Conservation (phyloP, 257 asterid species). For the Galeopsis tetrahit region DNA sequence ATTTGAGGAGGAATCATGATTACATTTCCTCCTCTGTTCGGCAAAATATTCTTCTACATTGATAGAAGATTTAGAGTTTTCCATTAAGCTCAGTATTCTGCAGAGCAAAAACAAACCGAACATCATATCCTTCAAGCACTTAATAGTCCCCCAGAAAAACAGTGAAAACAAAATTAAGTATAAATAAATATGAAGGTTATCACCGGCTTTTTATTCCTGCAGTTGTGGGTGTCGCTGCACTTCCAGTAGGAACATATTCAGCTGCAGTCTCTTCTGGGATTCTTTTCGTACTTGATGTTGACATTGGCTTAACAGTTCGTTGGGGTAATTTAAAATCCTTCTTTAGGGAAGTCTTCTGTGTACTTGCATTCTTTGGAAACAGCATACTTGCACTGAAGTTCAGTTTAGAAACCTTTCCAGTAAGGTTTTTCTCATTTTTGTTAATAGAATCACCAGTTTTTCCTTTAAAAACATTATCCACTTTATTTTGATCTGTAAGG, state of each 20-base stretch:
- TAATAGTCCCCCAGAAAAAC: constrained; percentile 29
- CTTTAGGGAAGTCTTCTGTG: constrained; percentile 39
- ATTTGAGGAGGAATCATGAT: constrained; percentile 34
- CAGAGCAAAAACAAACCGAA: constrained; percentile 31
- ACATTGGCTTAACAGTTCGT: constrained; percentile 30
- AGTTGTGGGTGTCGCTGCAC: constrained; percentile 31
- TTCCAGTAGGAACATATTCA: constrained; percentile 35
- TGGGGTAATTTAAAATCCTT: constrained; percentile 37
- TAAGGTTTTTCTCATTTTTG: constrained; percentile 31
- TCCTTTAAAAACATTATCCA: constrained; percentile 29
- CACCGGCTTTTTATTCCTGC: constrained; percentile 56
- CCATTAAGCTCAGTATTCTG: constrained; percentile 55
- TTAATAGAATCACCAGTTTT: constrained; percentile 29
- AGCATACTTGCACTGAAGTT: constrained; percentile 32
- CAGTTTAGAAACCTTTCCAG: constrained; percentile 28
- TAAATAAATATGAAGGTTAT: constrained; percentile 35
- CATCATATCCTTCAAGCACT: constrained; percentile 29
- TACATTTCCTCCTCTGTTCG: constrained; percentile 47
- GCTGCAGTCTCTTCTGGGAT: constrained; percentile 26
- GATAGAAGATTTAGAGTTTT: constrained; percentile 41
- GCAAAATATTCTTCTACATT: constrained; percentile 50
- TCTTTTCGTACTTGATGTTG: constrained; percentile 30
- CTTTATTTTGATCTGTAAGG: constrained; percentile 37
- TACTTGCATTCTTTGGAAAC: constrained; percentile 33
- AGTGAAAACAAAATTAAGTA: constrained; percentile 24